A percentile compares a stretch with the other conserved stretches of the same genome.
These are phyloP conservation scores for Ulmus americana DNA, from an alignment of 331 rosid species.

Conservation along the genomic window DNA sequence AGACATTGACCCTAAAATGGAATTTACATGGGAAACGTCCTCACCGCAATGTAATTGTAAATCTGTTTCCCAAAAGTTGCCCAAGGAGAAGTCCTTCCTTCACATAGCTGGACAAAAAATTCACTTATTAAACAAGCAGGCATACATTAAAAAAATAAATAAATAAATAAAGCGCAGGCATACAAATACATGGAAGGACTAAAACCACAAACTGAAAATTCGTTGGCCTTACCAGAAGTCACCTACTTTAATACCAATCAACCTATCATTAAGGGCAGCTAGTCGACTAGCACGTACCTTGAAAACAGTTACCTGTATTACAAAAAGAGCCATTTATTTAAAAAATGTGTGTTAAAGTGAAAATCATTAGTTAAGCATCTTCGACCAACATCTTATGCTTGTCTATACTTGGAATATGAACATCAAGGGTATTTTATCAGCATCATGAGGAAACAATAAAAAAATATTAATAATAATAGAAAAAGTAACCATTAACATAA, in stretches of 20 bases:
- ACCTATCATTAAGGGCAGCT: constrained; percentile 78
- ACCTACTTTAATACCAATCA: constrained; percentile 84
- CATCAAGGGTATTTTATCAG: background rate
- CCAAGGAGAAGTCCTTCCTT: constrained; percentile 86
- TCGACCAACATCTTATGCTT: background rate
- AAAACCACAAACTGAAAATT: constrained; percentile 11
- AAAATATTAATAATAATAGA: no score
- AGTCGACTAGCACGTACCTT: constrained; percentile 69
- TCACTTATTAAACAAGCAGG: constrained; percentile 20
- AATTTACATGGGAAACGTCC: constrained; percentile 17
- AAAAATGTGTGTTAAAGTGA: no score
- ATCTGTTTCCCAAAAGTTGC: constrained; percentile 83
- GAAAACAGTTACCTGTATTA: constrained; percentile 75
- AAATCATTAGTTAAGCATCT: constrained; percentile 7
- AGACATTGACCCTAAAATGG: background rate
- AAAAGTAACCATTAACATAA: background rate
- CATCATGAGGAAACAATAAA: no score
- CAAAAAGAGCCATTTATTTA: constrained; percentile 15
- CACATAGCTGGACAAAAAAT: constrained; percentile 56
- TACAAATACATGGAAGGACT: constrained; percentile 5
- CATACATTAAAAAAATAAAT: background rate
- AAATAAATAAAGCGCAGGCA: background rate
- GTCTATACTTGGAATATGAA: background rate
- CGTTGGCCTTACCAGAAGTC: constrained; percentile 73
- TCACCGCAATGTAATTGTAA: constrained; percentile 79